Evolutionary conservation across 192 early-diverging fungal species (phyloP), one percentile per base, ranked within the genome.

Genomic region (Coemansia sp.): DNA sequence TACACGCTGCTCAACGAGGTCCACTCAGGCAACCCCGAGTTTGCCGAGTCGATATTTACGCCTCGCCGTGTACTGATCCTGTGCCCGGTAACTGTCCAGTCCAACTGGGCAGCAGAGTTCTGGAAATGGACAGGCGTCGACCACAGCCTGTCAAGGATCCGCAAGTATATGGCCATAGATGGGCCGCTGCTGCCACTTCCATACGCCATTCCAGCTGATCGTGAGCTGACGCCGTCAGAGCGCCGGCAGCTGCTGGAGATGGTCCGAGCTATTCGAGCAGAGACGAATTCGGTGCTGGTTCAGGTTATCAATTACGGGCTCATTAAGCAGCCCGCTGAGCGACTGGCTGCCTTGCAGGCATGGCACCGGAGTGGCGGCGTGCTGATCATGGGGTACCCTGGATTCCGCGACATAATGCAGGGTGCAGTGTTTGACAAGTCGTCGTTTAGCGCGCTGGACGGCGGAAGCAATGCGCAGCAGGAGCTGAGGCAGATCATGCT

Each of bases 41-140:
- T 79, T 40, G 71, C 86, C 20, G 80, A 85, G 7, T 66, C 70
- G n/a, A 71, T 81, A 43, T 66, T 88, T 15, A 63, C 65, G 42
- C 50, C 54, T 16, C 68, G 80, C 8, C 71, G 88, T 1, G 69
- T 91, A 20, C 68, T 95, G 26, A 80, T 93, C n/a, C 61, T 93
- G 19, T 82, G 85, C 11, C 91, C 91, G 10, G 65, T 83, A 1
- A 85, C 82, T 1, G 78, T 91, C 16, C 55, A 90, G 18, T 49
- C 73, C 4, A 93, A 93, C 62, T 95, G 91, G 93, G 53, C 63
- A 6, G 61, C 63, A 20, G 89, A 94, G 53, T 86, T 93, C 55
- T 44, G 68, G 7, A 71, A 80, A 42, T 93, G 88, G 91, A 78
- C 88, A 15, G 59, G 63, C 20, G 42, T 72, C 1, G 55, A 36